These are phyloP conservation scores for Candida buenavistaensis DNA, from an alignment of 1,139 yeast genomes.

Conservation along the genomic window DNA sequence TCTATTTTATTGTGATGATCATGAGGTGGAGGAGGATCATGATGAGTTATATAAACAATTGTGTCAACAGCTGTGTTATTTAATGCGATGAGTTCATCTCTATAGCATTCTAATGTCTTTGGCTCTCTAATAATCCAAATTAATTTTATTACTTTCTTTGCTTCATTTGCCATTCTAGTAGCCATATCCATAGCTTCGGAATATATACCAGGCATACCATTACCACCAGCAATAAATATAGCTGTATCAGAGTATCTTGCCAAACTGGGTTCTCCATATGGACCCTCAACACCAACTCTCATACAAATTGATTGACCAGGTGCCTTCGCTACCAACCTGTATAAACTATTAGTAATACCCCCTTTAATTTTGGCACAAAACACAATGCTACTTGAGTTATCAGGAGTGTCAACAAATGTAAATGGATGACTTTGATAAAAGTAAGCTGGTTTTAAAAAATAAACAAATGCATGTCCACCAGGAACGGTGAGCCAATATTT, in stretches of 20 bases:
- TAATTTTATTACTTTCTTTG: conserved; percentile 4
- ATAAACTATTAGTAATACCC: conserved; percentile 38
- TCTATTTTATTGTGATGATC: no score
- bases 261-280: conserved; percentile 36
- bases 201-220: conserved; percentile 45
- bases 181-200: conserved; percentile 35
- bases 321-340: conserved; percentile 26
- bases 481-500: conserved; percentile 41
- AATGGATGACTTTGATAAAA: conserved; percentile 49
- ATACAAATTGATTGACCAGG: conserved; percentile 29
- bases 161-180: conserved; percentile 24
- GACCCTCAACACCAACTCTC: conserved; percentile 41
- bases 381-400: conserved; percentile 22
- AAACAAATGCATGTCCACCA: conserved; percentile 54
- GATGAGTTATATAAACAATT: conserved; percentile 30
- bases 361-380: conserved; percentile 36
- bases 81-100: conserved; percentile 24
- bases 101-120: conserved; percentile 2
- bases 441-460: conserved; percentile 38
- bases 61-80: conserved; percentile 25
- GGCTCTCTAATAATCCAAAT: conserved; percentile 7
- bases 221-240: conserved; percentile 44
- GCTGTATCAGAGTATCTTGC: conserved; percentile 33
- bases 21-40: no score
- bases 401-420: conserved; percentile 30